Percentiles rank a stretch among this genome's conserved stretches.
Conservation (phyloP, 345 rosid genomes). For the Angophora floribunda region DNA sequence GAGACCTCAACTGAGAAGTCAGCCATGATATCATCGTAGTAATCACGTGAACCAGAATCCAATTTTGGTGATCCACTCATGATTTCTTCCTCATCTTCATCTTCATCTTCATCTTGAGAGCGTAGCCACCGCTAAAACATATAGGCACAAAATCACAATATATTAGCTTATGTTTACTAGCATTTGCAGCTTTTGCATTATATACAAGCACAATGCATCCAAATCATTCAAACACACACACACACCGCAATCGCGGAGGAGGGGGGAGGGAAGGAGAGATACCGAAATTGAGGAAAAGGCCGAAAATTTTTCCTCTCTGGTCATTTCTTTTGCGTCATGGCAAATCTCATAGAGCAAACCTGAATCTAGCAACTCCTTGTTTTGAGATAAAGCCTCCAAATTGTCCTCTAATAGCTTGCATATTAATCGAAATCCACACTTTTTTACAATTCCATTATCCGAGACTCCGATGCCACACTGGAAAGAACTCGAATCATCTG, state of each 20-base stretch:
- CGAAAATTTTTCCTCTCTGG: background rate
- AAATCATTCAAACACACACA: background rate
- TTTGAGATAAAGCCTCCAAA: background rate
- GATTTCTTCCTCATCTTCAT: too few species aligned
- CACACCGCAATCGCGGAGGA: too few species aligned
- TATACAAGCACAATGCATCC: background rate
- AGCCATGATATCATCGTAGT: background rate
- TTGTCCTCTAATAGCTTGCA: background rate
- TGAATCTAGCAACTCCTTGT: accelerated
- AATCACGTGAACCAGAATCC: too few species aligned
- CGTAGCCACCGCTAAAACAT: accelerated
- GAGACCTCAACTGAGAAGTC: background rate
- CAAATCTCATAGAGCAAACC: background rate
- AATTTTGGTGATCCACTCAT: too few species aligned
- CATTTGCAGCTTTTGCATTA: background rate
- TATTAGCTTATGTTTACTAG: background rate
- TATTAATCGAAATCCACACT: background rate
- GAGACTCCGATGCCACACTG: accelerated
- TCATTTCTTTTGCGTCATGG: background rate
- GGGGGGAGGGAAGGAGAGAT: background rate
- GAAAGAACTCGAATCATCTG: background rate
- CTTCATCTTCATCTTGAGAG: background rate
- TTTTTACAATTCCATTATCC: background rate
- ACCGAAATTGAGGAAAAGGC: too few species aligned
- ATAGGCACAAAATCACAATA: background rate